Percentiles rank a stretch among this genome's conserved stretches.
Evolutionary conservation across 257 asterid genomes (phyloP).

Genomic region (Gentiana macrophylla): DNA sequence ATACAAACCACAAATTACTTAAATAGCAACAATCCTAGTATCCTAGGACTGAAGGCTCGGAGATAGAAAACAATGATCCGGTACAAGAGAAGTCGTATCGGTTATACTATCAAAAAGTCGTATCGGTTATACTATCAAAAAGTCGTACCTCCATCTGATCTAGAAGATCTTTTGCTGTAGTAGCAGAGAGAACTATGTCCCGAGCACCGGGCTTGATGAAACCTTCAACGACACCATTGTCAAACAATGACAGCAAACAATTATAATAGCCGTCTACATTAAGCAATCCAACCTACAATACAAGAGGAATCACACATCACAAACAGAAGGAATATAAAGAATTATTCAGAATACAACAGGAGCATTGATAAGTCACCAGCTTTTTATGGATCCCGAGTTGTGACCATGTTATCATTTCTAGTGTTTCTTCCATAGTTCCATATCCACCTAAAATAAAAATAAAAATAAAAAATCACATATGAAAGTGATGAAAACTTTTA

Average conservation of each 20-base stretch:
- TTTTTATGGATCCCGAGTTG: constrained; percentile 94
- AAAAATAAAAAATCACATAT: too few relatives aligned
- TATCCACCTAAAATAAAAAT: too few relatives aligned
- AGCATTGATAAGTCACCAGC: constrained; percentile 42
- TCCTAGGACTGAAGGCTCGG: too few relatives aligned
- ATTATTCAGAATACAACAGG: neutral
- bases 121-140: too few relatives aligned
- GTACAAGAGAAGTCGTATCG: too few relatives aligned
- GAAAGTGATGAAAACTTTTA: too few relatives aligned
- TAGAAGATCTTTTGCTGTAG: constrained; percentile 69
- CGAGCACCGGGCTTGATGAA: constrained; percentile 88
- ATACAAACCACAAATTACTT: too few relatives aligned
- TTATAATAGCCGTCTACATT: constrained; percentile 91
- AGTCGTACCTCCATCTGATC: constrained; percentile 74
- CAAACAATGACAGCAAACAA: constrained; percentile 68
- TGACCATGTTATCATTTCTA: constrained; percentile 99
- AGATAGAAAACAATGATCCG: too few relatives aligned
- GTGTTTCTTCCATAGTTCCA: constrained; percentile 87
- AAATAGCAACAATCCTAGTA: too few relatives aligned
- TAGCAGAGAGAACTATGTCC: constrained; percentile 78
- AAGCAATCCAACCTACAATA: constrained; percentile 97
- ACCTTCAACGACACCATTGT: constrained; percentile 96
- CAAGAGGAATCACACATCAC: constrained; percentile 9
- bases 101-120: too few relatives aligned
- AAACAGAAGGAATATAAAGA: neutral